phyloP scores from a whole-genome alignment of 148 eudicot genomes.

The Rhododendron ferrugineum region DNA sequence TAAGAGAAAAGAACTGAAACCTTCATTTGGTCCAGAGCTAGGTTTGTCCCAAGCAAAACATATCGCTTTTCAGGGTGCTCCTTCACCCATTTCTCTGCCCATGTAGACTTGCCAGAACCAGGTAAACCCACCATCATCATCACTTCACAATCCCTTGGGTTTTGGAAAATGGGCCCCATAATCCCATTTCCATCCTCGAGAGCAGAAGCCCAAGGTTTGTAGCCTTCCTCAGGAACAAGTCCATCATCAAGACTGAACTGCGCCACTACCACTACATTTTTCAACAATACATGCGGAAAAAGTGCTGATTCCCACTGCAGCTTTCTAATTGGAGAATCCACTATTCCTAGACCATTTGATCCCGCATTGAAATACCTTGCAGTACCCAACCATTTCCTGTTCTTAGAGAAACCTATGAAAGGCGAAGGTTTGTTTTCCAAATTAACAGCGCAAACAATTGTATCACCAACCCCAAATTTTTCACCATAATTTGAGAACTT shows the following conservation, averaged over 20 bases:
- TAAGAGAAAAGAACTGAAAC: slow-evolving; percentile 14
- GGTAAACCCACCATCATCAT: slow-evolving; percentile 48
- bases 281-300: slow-evolving; percentile 66
- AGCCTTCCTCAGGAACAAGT: slow-evolving; percentile 46
- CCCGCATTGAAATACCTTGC: slow-evolving; percentile 36
- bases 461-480: slow-evolving; percentile 52
- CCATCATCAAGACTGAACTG: slow-evolving; percentile 62
- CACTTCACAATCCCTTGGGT: slow-evolving; percentile 14
- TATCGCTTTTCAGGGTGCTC: slow-evolving; percentile 64
- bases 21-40: slow-evolving; percentile 68
- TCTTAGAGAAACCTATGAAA: slow-evolving; percentile 50
- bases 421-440: slow-evolving; percentile 43
- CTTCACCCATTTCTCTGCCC: slow-evolving; percentile 62
- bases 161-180: slow-evolving; percentile 39
- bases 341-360: slow-evolving; percentile 29
- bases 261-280: slow-evolving; percentile 54
- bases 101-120: slow-evolving; percentile 69
- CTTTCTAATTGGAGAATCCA: slow-evolving; percentile 17
- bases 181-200: slow-evolving; percentile 38
- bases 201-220: slow-evolving; percentile 60
- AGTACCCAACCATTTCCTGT: slow-evolving; percentile 47
- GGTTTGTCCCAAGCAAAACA: slow-evolving; percentile 62
- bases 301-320: slow-evolving; percentile 42
- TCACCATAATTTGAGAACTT: slow-evolving; percentile 49
- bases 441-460: slow-evolving; percentile 53